These are phyloP conservation scores for Termitomyces sp. DNA, from an alignment of 768 basidiomycete genomes.

Conservation along the genomic window DNA sequence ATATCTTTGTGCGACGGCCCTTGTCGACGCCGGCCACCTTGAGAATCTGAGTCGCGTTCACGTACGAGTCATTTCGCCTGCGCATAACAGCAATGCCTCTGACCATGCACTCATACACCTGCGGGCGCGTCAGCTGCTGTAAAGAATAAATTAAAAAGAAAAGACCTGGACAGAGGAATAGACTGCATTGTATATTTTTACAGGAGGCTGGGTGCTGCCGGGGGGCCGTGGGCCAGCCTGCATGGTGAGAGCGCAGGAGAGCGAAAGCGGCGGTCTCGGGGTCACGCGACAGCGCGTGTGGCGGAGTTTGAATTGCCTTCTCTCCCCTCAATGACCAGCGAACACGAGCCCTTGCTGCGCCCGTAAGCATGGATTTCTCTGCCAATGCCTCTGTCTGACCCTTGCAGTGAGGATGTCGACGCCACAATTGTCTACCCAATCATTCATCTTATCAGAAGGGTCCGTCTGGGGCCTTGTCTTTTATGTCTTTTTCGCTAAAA, in stretches of 20 bases:
- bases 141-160: conserved; percentile 5
- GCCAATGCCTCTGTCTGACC: conserved; percentile 2
- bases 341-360: conserved; percentile 37
- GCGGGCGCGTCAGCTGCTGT: conserved; percentile 32
- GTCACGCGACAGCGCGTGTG: conserved; percentile 35
- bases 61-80: conserved; percentile 86
- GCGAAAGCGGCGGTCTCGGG: no score
- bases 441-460: conserved; percentile 71
- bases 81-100: conserved; percentile 99
- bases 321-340: no score
- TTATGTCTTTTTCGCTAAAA: neutral
- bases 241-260: conserved; percentile 36
- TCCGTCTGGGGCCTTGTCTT: conserved; percentile 24
- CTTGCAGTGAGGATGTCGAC: conserved; percentile 44
- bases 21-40: conserved; percentile 99
- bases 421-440: conserved; percentile 69
- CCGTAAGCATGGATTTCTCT: conserved; percentile 33
- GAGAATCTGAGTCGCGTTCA: conserved; percentile 98
- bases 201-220: conserved; percentile 44
- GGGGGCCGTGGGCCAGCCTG: conserved; percentile 39
- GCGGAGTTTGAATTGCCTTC: no score
- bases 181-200: conserved; percentile 91
- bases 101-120: conserved; percentile 99
- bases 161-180: conserved; percentile 82
- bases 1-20: conserved; percentile 91